Evolutionary conservation across 192 early-diverging fungal species (phyloP).

Genomic region (Spizellomyces punctatus): DNA sequence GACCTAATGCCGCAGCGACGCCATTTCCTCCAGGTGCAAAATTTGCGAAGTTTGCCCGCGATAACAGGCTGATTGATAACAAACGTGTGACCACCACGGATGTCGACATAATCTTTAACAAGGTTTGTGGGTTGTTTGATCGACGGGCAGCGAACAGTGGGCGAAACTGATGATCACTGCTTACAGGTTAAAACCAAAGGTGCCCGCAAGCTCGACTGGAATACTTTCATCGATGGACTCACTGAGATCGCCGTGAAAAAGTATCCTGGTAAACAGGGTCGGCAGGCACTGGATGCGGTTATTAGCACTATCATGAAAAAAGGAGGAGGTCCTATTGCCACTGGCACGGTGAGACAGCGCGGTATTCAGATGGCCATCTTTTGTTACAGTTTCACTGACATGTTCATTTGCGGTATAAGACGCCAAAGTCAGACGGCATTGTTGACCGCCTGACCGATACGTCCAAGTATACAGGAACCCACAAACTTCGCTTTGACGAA

Average conservation of each 20-base stretch:
- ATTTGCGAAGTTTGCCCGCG: conserved; percentile 55
- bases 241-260: conserved; percentile 45
- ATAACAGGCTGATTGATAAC: conserved; percentile 49
- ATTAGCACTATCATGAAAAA: conserved; percentile 20
- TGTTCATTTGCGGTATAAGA: conserved; percentile 11
- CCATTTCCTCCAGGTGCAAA: conserved; percentile 44
- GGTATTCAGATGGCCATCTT: background rate
- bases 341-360: conserved; percentile 38
- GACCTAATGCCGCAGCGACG: background rate
- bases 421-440: conserved; percentile 35
- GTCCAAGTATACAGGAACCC: conserved; percentile 53
- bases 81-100: conserved; percentile 49
- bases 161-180: background rate
- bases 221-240: conserved; percentile 43
- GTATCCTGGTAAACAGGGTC: conserved; percentile 38
- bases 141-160: background rate
- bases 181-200: conserved; percentile 46
- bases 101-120: conserved; percentile 59
- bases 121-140: conserved; percentile 14
- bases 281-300: conserved; percentile 39
- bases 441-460: conserved; percentile 43
- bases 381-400: background rate
- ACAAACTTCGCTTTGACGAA: conserved; percentile 58
- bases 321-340: conserved; percentile 24
- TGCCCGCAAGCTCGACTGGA: conserved; percentile 44